Percentiles rank a stretch among this genome's conserved stretches.
Conservation (phyloP, 2,329 filamentous ascomycete species). For the Neonectria magnoliae region DNA sequence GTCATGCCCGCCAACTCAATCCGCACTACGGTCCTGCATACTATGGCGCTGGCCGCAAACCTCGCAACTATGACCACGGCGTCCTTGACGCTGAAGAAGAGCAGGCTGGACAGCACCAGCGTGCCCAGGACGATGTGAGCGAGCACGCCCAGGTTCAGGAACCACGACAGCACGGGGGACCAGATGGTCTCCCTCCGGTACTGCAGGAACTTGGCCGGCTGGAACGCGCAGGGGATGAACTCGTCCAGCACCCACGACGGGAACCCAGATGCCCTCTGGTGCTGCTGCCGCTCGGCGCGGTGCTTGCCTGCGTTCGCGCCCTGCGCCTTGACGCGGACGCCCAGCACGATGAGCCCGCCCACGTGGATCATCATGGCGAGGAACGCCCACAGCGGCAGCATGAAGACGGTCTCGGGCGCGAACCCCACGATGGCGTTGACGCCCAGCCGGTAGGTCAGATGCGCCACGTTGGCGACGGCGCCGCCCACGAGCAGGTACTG, state of each 20-base stretch:
- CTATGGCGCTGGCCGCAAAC: slow-evolving; percentile 11
- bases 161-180: slow-evolving; percentile 33
- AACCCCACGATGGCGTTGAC: slow-evolving; percentile 40
- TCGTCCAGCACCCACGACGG: slow-evolving; percentile 28
- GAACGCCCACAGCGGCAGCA: slow-evolving; percentile 41
- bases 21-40: slow-evolving; percentile 7
- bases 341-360: slow-evolving; percentile 24
- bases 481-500: slow-evolving; percentile 37
- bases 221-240: slow-evolving; percentile 33
- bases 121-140: slow-evolving; percentile 39
- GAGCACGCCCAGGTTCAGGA: slow-evolving; percentile 32
- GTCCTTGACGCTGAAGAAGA: slow-evolving; percentile 32
- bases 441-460: slow-evolving; percentile 41
- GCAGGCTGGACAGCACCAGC: slow-evolving; percentile 37
- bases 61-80: slow-evolving; percentile 7
- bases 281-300: not conserved
- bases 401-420: slow-evolving; percentile 33
- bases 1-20: slow-evolving; percentile 14
- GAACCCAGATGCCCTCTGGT: not conserved
- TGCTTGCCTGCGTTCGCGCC: not conserved
- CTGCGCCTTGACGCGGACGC: slow-evolving; percentile 26
- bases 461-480: slow-evolving; percentile 39
- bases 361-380: slow-evolving; percentile 37
- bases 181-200: slow-evolving; percentile 19
- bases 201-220: slow-evolving; percentile 26